Conservation (phyloP, 1,284 basidiomycete genomes). For the Porodaedalea pini region DNA sequence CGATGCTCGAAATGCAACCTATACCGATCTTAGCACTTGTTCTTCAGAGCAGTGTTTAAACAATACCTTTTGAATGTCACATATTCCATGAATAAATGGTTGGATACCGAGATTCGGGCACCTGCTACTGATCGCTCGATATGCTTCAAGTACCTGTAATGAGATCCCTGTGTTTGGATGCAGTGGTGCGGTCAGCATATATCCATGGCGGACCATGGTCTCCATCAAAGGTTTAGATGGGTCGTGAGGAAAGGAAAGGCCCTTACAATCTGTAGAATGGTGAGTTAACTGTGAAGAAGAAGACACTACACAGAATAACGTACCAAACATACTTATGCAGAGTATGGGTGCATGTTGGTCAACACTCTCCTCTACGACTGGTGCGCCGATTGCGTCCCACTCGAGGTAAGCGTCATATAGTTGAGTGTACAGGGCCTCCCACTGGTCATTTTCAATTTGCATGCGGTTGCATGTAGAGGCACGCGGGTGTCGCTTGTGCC, state of each 20-base stretch:
- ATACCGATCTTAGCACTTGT: too few relatives aligned
- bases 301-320: not conserved
- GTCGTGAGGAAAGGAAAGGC: too few relatives aligned
- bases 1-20: not conserved
- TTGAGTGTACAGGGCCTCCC: not conserved
- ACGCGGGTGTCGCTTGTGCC: too few relatives aligned
- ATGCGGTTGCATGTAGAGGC: not conserved
- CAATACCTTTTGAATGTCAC: constrained; percentile 16
- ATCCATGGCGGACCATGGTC: constrained; percentile 15
- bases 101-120: constrained; percentile 14
- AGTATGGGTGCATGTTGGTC: too few relatives aligned
- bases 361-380: too few relatives aligned
- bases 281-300: not conserved
- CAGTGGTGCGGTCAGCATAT: constrained; percentile 4
- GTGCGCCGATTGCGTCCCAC: not conserved
- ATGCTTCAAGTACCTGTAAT: constrained; percentile 1
- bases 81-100: constrained; percentile 10
- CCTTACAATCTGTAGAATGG: too few relatives aligned
- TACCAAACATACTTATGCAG: too few relatives aligned
- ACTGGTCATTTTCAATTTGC: not conserved
- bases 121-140: not conserved
- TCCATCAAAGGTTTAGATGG: too few relatives aligned
- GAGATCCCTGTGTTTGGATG: constrained; percentile 9
- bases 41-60: too few relatives aligned
- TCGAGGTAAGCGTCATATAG: not conserved